phyloP scores from a whole-genome alignment of 208 protist genomes.

The Acanthamoeba sp. region DNA sequence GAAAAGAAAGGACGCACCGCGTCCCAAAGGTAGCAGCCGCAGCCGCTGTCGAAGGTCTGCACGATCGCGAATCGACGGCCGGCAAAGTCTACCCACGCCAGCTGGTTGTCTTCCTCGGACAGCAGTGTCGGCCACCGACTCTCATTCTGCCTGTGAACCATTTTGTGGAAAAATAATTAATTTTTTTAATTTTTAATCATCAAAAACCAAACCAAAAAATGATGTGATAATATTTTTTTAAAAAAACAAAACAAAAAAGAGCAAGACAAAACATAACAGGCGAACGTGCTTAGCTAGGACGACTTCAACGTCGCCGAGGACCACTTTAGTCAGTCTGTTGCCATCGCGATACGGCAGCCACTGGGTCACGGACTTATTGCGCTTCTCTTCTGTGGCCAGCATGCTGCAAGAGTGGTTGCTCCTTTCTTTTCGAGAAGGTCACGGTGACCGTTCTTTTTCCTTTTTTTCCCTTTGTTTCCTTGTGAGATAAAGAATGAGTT shows the following conservation, averaged over 20 bases:
- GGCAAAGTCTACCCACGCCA: slow-evolving; percentile 52
- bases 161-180: background rate
- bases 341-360: slow-evolving; percentile 38
- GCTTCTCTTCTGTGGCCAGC: background rate
- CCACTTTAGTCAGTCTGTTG: background rate
- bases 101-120: background rate
- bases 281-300: background rate
- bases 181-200: background rate
- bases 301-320: slow-evolving; percentile 7
- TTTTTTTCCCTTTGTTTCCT: too few species aligned
- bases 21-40: slow-evolving; percentile 44
- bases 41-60: slow-evolving; percentile 57
- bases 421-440: too few species aligned
- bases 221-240: background rate
- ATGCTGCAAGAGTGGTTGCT: too few species aligned
- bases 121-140: slow-evolving; percentile 16
- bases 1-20: background rate
- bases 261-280: background rate
- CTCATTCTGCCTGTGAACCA: background rate
- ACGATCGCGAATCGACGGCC: slow-evolving; percentile 46
- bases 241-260: background rate
- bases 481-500: too few species aligned
- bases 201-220: too few species aligned
- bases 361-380: background rate
- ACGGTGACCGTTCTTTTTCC: too few species aligned